A percentile compares a stretch with the other conserved stretches of the same genome.
Evolutionary conservation across 306 rosid species (phyloP).

Genomic region (Prunus mongolica): DNA sequence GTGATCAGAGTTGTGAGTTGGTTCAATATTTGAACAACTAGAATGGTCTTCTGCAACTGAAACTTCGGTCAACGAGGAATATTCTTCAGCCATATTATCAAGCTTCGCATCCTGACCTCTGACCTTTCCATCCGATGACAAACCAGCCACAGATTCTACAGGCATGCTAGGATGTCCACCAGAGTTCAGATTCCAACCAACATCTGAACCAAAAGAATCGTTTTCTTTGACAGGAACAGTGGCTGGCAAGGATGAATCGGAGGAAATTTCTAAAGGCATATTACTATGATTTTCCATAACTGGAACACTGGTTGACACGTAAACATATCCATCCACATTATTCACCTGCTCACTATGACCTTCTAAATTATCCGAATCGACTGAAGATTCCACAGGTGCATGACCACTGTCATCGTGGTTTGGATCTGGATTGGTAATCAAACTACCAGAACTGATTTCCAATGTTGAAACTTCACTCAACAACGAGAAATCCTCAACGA

Average conservation of each 20-base stretch:
- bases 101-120: constrained; percentile 30
- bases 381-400: constrained; percentile 29
- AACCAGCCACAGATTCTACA: constrained; percentile 22
- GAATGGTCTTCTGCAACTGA: constrained; percentile 23
- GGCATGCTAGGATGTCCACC: neutral
- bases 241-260: neutral
- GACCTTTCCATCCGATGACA: constrained; percentile 29
- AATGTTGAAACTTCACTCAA: constrained; percentile 24
- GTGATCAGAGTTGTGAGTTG: constrained; percentile 25
- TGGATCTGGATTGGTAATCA: constrained; percentile 20
- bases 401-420: constrained; percentile 20
- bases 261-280: neutral
- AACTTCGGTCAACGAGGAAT: constrained; percentile 24
- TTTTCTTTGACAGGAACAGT: neutral
- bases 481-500: constrained; percentile 24
- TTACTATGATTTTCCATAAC: constrained; percentile 20
- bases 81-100: constrained; percentile 30
- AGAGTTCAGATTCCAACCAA: constrained; percentile 11
- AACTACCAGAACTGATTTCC: constrained; percentile 30
- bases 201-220: neutral
- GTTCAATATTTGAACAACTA: constrained; percentile 24
- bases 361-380: constrained; percentile 26
- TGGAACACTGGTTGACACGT: constrained; percentile 20
- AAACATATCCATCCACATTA: constrained; percentile 27
- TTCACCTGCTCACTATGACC: constrained; percentile 19